phyloP scores from a whole-genome alignment of 768 basidiomycete genomes.

The Leccinum aurantiacum region DNA sequence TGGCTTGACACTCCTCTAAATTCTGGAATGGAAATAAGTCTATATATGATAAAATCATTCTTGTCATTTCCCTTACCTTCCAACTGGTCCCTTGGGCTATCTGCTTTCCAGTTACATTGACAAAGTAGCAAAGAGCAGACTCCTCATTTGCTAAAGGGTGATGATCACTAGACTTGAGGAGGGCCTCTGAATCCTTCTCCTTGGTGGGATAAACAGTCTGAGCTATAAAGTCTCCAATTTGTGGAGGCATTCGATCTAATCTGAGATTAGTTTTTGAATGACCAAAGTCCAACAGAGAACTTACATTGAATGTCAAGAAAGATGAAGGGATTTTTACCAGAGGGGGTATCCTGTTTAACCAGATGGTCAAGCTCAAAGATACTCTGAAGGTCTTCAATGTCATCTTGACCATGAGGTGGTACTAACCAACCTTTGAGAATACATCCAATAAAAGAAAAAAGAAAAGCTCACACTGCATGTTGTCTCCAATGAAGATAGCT shows the following conservation, averaged over 20 bases:
- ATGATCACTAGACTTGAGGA: constrained; percentile 49
- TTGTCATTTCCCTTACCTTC: constrained; percentile 30
- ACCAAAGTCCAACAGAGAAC: constrained; percentile 18
- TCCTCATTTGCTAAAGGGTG: constrained; percentile 48
- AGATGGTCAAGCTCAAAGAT: constrained; percentile 78
- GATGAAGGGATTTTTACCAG: constrained; percentile 34
- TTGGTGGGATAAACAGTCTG: constrained; percentile 58
- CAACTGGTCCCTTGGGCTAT: constrained; percentile 37
- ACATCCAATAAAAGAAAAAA: constrained; percentile 31
- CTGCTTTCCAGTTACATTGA: constrained; percentile 53
- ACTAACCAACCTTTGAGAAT: constrained; percentile 45
- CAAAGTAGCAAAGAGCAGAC: constrained; percentile 58
- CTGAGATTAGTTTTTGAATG: constrained; percentile 5
- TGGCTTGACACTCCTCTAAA: constrained; percentile 50
- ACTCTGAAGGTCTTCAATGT: constrained; percentile 62
- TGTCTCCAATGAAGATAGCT: constrained; percentile 63
- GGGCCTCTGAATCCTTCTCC: constrained; percentile 21
- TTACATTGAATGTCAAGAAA: constrained; percentile 78
- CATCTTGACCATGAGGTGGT: constrained; percentile 77
- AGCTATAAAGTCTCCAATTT: constrained; percentile 75
- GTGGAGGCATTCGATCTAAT: constrained; percentile 80
- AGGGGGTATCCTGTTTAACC: constrained; percentile 17
- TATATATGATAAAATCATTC: not conserved
- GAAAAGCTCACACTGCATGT: constrained; percentile 55
- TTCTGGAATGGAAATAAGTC: constrained; percentile 46